Conservation (phyloP, 768 basidiomycete genomes). For the Cyathus striatus region DNA sequence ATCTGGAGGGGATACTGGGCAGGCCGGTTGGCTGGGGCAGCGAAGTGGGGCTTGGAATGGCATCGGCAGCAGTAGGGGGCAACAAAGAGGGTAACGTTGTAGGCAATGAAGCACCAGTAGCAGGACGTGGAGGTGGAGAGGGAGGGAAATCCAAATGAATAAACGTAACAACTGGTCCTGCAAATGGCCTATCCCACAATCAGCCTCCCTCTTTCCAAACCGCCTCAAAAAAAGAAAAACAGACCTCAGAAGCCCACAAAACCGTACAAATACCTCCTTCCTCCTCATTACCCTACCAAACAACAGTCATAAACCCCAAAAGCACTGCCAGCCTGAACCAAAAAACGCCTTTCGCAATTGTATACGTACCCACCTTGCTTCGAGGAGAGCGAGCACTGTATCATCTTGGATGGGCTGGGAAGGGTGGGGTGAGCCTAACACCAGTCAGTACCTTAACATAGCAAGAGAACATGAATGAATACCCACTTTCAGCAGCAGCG, state of each 20-base stretch:
- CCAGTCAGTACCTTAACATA: slow-evolving; percentile 1
- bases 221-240: not conserved
- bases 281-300: slow-evolving; percentile 46
- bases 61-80: no score
- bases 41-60: no score
- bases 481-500: slow-evolving; percentile 3
- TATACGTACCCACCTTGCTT: not conserved
- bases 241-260: slow-evolving; percentile 94
- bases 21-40: no score
- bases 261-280: slow-evolving; percentile 83
- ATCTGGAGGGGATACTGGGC: no score
- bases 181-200: slow-evolving; percentile 65
- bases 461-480: slow-evolving; percentile 1
- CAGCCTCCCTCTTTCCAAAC: not conserved
- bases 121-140: no score
- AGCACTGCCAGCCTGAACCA: slow-evolving; percentile 54
- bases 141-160: no score
- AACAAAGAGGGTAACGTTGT: no score
- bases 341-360: not conserved
- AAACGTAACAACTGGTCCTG: no score
- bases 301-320: slow-evolving; percentile 52
- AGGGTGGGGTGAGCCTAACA: slow-evolving; percentile 12
- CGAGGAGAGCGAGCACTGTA: no score
- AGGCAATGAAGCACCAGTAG: no score
- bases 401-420: no score